These are phyloP conservation scores for Plasmopara viticola DNA, from an alignment of 352 stramenopile species.

Conservation along the genomic window DNA sequence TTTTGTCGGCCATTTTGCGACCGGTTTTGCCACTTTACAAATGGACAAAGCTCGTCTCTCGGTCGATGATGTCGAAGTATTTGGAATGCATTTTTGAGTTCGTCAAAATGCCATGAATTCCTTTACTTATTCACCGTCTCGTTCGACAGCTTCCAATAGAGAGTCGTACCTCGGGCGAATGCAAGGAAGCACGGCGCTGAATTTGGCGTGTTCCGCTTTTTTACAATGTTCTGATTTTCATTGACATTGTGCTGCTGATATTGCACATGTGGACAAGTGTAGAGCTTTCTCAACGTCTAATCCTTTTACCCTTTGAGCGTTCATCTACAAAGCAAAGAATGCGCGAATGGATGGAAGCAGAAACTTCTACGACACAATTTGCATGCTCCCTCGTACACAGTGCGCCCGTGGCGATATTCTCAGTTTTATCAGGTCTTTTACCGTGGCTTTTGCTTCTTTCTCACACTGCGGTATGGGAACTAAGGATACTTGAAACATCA, in stretches of 20 bases:
- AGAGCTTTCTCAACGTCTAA: too few relatives aligned
- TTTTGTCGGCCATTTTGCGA: slow-evolving; percentile 34
- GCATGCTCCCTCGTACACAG: slow-evolving; percentile 42
- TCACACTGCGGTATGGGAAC: slow-evolving; percentile 41
- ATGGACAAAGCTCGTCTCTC: slow-evolving; percentile 41
- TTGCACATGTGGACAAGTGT: slow-evolving; percentile 29
- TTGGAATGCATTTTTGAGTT: slow-evolving; percentile 40
- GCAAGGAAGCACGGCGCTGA: slow-evolving; percentile 25
- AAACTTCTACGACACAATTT: slow-evolving; percentile 25
- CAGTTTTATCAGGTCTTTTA: slow-evolving; percentile 25
- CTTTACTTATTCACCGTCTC: slow-evolving; percentile 12
- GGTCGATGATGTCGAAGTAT: slow-evolving; percentile 29
- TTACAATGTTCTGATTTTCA: slow-evolving; percentile 37
- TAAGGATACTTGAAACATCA: slow-evolving; percentile 18
- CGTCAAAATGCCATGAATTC: too few relatives aligned
- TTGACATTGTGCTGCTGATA: slow-evolving; percentile 27
- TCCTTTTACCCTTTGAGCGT: too few relatives aligned
- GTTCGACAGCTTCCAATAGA: background rate
- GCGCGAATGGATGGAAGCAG: slow-evolving; percentile 1
- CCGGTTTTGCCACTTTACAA: slow-evolving; percentile 26
- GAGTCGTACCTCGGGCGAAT: slow-evolving; percentile 9
- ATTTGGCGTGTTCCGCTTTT: slow-evolving; percentile 46
- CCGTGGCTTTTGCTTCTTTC: slow-evolving; percentile 56
- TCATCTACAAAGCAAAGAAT: slow-evolving; percentile 19
- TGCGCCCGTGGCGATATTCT: slow-evolving; percentile 26